Evolutionary conservation across 2,329 filamentous ascomycete species (phyloP).

Genomic region (Mycosphaerella sp.): DNA sequence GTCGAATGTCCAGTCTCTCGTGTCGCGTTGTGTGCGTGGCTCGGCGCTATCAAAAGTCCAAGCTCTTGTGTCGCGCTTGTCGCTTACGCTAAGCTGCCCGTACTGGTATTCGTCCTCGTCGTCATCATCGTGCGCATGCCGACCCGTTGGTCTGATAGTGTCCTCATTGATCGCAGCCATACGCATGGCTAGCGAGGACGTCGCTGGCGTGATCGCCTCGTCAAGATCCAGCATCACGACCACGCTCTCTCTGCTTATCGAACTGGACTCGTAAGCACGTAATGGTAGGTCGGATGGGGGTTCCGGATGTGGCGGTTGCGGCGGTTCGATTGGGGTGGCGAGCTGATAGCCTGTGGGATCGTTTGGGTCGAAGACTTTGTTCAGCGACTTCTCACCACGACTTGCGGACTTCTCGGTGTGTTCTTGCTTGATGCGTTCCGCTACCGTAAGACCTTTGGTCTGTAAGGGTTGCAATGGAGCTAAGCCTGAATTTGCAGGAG

Average conservation of each 20-base stretch:
- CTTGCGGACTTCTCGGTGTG: slow-evolving; percentile 54
- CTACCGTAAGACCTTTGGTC: slow-evolving; percentile 20
- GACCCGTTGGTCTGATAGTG: slow-evolving; percentile 16
- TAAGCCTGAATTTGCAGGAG: slow-evolving; percentile 18
- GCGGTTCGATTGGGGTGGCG: slow-evolving; percentile 38
- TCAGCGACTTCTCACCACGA: slow-evolving; percentile 51
- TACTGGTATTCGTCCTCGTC: slow-evolving; percentile 37
- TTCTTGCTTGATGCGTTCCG: slow-evolving; percentile 40
- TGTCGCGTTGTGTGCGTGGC: slow-evolving; percentile 34
- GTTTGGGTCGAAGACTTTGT: slow-evolving; percentile 51
- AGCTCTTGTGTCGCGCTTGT: slow-evolving; percentile 44
- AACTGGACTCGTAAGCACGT: slow-evolving; percentile 33
- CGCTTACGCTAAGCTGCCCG: slow-evolving; percentile 31
- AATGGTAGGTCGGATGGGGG: slow-evolving; percentile 50
- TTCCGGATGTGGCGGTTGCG: slow-evolving; percentile 8
- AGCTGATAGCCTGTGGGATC: slow-evolving; percentile 52
- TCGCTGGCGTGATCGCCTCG: slow-evolving; percentile 45
- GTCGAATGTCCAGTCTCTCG: slow-evolving; percentile 46
- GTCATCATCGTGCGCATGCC: slow-evolving; percentile 33
- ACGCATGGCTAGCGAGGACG: slow-evolving; percentile 43
- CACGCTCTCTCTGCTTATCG: slow-evolving; percentile 44
- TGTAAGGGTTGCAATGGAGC: slow-evolving; percentile 16
- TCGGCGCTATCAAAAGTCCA: slow-evolving; percentile 48
- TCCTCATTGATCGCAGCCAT: slow-evolving; percentile 22
- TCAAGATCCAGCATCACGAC: slow-evolving; percentile 55